These are phyloP conservation scores for Lasiodiplodia citricola DNA, from an alignment of 2,329 filamentous ascomycete genomes.

Conservation along the genomic window DNA sequence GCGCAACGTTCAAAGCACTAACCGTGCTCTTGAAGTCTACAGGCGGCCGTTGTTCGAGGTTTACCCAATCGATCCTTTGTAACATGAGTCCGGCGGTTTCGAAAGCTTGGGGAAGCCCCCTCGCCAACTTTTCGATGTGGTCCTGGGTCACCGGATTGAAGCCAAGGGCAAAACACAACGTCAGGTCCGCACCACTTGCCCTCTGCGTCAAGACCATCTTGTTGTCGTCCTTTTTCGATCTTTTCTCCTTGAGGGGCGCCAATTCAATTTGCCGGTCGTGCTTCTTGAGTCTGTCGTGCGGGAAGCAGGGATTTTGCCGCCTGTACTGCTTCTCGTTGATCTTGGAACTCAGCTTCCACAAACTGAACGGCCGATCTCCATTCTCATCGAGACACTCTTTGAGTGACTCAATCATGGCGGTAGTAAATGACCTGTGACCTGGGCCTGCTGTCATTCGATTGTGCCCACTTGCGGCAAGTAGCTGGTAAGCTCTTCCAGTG, in stretches of 20 bases:
- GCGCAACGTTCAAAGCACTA: neutral
- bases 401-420: constrained; percentile 41
- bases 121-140: constrained; percentile 40
- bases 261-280: constrained; percentile 40
- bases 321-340: constrained; percentile 37
- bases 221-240: constrained; percentile 26
- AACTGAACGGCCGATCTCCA: constrained; percentile 34
- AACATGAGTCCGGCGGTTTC: constrained; percentile 37
- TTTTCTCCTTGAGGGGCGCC: constrained; percentile 34
- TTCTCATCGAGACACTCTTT: constrained; percentile 34
- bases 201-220: constrained; percentile 26
- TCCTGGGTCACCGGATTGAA: constrained; percentile 34
- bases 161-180: constrained; percentile 38
- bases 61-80: constrained; percentile 41
- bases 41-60: neutral
- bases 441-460: constrained; percentile 38
- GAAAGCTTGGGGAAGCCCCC: constrained; percentile 35
- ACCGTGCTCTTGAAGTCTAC: neutral
- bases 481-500: constrained; percentile 38
- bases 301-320: constrained; percentile 35
- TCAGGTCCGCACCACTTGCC: constrained; percentile 37
- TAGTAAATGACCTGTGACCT: constrained; percentile 40
- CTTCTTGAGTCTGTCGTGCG: constrained; percentile 36
- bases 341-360: constrained; percentile 36
- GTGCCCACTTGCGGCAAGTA: constrained; percentile 39